Evolutionary conservation across 2,329 filamentous ascomycete species (phyloP).

Genomic region (Clarireedia monteithiana): DNA sequence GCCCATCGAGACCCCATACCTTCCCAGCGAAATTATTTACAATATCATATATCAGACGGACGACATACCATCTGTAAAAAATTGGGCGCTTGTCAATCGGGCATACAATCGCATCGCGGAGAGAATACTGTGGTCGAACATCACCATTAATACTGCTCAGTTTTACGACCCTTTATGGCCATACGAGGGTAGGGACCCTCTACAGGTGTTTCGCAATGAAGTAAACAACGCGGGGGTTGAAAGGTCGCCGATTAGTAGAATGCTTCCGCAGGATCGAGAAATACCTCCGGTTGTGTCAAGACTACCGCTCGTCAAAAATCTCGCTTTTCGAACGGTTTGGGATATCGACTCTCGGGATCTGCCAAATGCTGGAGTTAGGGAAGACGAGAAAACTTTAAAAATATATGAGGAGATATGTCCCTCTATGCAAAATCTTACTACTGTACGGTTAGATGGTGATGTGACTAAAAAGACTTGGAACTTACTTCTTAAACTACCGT

Average conservation of each 20-base stretch:
- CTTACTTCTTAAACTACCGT: background rate
- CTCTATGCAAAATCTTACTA: background rate
- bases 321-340: slow-evolving; percentile 8
- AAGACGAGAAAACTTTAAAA: background rate
- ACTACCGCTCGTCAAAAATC: slow-evolving; percentile 1
- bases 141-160: slow-evolving; percentile 8
- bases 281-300: slow-evolving; percentile 5
- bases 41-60: slow-evolving; percentile 5
- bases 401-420: background rate
- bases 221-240: background rate
- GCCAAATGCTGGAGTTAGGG: slow-evolving; percentile 2
- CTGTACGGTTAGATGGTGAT: slow-evolving; percentile 6
- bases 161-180: slow-evolving; percentile 6
- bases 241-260: background rate
- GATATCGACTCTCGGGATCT: slow-evolving; percentile 6
- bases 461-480: slow-evolving; percentile 5
- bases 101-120: slow-evolving; percentile 4
- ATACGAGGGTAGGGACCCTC: slow-evolving; percentile 1
- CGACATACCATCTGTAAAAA: slow-evolving; percentile 9
- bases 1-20: slow-evolving; percentile 3
- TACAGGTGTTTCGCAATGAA: slow-evolving; percentile 5
- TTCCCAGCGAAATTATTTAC: slow-evolving; percentile 6
- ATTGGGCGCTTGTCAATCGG: slow-evolving; percentile 6
- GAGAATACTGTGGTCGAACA: slow-evolving; percentile 7
- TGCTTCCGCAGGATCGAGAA: background rate